A percentile compares a stretch with the other conserved stretches of the same genome.
Conservation (phyloP, 768 basidiomycete genomes). For the Boletus subparvulus region DNA sequence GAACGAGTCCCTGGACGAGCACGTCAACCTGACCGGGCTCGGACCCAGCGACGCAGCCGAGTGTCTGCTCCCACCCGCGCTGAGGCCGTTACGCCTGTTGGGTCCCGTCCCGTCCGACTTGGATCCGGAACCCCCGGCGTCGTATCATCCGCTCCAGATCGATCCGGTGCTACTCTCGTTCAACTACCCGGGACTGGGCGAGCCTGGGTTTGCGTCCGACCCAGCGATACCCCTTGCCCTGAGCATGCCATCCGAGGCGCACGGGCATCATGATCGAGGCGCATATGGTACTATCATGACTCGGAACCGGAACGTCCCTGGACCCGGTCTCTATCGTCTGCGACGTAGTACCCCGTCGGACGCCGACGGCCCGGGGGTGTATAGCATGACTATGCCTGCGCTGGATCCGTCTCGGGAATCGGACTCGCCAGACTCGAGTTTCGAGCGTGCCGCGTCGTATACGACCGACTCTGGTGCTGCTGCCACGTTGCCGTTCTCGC, state of each 20-base stretch:
- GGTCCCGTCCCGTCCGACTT: conserved; percentile 4
- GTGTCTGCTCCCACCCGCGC: conserved; percentile 21
- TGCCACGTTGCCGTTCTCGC: background rate
- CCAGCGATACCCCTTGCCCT: background rate
- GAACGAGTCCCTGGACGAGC: conserved; percentile 16
- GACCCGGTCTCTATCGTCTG: background rate
- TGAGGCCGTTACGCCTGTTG: conserved; percentile 22
- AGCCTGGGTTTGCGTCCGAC: background rate
- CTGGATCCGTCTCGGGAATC: background rate
- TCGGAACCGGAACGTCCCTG: no score
- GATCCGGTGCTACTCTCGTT: conserved; percentile 28
- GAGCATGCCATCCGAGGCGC: background rate
- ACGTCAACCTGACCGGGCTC: conserved; percentile 8
- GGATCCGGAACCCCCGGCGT: background rate
- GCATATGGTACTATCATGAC: no score
- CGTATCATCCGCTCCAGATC: conserved; percentile 18
- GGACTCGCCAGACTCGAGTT: conserved; percentile 1
- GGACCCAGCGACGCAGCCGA: background rate
- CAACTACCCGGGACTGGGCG: conserved; percentile 6
- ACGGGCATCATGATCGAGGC: background rate
- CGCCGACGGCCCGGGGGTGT: background rate
- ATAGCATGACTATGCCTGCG: background rate
- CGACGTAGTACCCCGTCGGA: background rate
- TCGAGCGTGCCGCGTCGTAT: background rate
- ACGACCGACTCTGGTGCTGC: background rate